These are phyloP conservation scores for Dendrobium catenatum DNA, from an alignment of 106 monocot species.

Conservation along the genomic window DNA sequence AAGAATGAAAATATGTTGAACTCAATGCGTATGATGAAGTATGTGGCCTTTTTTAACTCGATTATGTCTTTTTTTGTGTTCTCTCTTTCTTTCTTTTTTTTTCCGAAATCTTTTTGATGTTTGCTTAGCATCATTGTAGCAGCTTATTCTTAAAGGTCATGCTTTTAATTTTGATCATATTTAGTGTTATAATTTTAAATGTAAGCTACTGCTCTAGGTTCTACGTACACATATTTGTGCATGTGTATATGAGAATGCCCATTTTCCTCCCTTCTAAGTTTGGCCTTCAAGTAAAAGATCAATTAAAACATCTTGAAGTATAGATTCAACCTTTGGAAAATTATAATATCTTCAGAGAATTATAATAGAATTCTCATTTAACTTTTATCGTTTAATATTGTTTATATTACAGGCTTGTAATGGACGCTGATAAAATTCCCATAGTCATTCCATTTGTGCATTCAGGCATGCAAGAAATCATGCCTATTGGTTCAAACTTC, in stretches of 20 bases:
- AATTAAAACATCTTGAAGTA: neutral
- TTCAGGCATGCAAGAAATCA: slow-evolving; percentile 89
- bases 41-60: neutral
- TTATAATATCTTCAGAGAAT: neutral
- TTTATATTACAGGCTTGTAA: slow-evolving; percentile 46
- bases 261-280: too few species aligned
- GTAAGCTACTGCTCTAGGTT: too few species aligned
- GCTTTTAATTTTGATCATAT: too few species aligned
- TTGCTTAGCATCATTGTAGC: too few species aligned
- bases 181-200: too few species aligned
- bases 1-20: too few species aligned
- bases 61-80: neutral
- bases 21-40: too few species aligned
- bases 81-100: neutral
- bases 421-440: slow-evolving; percentile 73
- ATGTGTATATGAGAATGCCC: too few species aligned
- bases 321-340: neutral
- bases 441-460: slow-evolving; percentile 84
- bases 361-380: neutral
- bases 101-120: too few species aligned
- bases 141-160: too few species aligned
- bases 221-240: too few species aligned
- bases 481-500: slow-evolving; percentile 72
- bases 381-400: neutral
- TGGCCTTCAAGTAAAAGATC: neutral